phyloP scores from a whole-genome alignment of 2,329 filamentous ascomycete genomes.

The Venturia effusa region DNA sequence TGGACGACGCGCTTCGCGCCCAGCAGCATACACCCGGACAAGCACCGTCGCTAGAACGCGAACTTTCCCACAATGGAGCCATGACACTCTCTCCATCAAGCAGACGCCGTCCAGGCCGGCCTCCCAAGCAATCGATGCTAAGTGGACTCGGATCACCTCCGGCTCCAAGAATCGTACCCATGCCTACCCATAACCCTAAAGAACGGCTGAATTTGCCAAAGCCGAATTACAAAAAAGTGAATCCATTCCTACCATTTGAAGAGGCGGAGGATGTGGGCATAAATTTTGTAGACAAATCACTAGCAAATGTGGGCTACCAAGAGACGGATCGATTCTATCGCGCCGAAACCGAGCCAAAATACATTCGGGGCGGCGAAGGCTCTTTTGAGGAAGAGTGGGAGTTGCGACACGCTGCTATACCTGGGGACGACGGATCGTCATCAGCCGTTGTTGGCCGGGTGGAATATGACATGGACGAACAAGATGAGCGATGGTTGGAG shows the following conservation, averaged over 20 bases:
- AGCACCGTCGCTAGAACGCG: slow-evolving; percentile 1
- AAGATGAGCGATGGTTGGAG: slow-evolving; percentile 93
- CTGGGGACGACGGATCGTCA: slow-evolving; percentile 30
- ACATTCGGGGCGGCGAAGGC: slow-evolving; percentile 53
- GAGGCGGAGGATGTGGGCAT: slow-evolving; percentile 75
- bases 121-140: slow-evolving; percentile 53
- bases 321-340: slow-evolving; percentile 83
- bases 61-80: slow-evolving; percentile 20
- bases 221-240: slow-evolving; percentile 64
- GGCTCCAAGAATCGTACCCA: slow-evolving; percentile 58
- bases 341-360: slow-evolving; percentile 43
- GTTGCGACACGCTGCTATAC: background rate
- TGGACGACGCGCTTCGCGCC: slow-evolving; percentile 8
- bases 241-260: slow-evolving; percentile 71
- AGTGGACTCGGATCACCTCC: slow-evolving; percentile 48
- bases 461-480: slow-evolving; percentile 99
- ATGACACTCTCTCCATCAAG: slow-evolving; percentile 26
- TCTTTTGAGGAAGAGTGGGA: slow-evolving; percentile 48
- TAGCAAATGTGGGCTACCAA: slow-evolving; percentile 93
- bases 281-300: slow-evolving; percentile 88
- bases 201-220: slow-evolving; percentile 69
- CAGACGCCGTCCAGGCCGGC: slow-evolving; percentile 46
- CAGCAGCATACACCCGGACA: slow-evolving; percentile 6
- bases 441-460: slow-evolving; percentile 60
- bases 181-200: slow-evolving; percentile 68